phyloP scores from a whole-genome alignment of 257 asterid species.

The Pogostemon cablin region DNA sequence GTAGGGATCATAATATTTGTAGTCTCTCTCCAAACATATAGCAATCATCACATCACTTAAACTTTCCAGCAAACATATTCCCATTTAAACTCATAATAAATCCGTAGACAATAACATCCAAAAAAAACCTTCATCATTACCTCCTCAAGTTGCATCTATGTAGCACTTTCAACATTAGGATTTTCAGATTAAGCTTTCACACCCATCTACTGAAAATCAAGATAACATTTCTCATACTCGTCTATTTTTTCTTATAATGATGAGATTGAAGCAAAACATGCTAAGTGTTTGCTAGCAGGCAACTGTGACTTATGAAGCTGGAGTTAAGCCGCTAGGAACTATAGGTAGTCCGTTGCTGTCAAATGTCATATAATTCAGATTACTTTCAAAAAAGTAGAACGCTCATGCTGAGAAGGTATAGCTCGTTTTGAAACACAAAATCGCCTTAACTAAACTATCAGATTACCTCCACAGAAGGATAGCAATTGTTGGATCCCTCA shows the following conservation, averaged over 20 bases:
- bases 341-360: background rate
- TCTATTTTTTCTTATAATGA: background rate
- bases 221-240: background rate
- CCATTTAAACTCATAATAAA: background rate
- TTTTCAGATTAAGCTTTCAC: too few relatives aligned
- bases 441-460: slow-evolving; percentile 3
- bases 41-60: background rate
- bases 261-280: background rate
- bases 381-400: background rate
- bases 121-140: background rate
- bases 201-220: too few relatives aligned
- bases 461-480: slow-evolving; percentile 66
- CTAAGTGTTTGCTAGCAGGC: background rate
- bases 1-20: background rate
- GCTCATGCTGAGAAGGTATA: background rate
- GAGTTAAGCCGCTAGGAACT: background rate
- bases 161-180: background rate
- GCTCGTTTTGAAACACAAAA: background rate
- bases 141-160: background rate
- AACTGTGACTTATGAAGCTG: background rate
- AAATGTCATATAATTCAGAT: background rate
- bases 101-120: background rate
- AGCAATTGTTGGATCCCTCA: slow-evolving; percentile 43
- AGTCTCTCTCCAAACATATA: background rate
- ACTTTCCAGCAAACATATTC: background rate